Base-by-base conservation (phyloP, 441 rosid species). In the Pelargonium fulgidum region DNA sequence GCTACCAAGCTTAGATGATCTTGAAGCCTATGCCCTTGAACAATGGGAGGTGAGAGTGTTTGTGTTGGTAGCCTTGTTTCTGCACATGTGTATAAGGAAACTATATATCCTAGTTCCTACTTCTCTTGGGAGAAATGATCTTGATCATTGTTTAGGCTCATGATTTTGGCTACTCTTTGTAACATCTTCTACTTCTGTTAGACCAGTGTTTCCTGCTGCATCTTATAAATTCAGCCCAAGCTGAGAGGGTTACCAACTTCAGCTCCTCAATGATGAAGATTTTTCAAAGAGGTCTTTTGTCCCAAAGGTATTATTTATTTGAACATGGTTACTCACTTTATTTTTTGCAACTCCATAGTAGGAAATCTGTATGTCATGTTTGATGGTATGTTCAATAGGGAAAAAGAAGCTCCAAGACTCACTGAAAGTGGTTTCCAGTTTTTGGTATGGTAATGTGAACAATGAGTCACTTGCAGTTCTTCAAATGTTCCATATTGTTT, bases 391-490 rank as follows among this genome's bases (percentile, higher is more conserved):
- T 26, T 26, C 20, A 75, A 33, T 84, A 88, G 99, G 82, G 96
- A 90, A 54, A 89, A 76, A 85, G 96, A 91, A 68, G 82, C 84
- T 76, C 86, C 92, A 24, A 85, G 88, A 72, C 81, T 93, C 81
- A 88, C 96, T 22, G 96, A 93, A 85, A 83, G 88, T 81, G 97
- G 97, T 79, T 93, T 93, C 79, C 99, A 93, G 82, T 93, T 93
- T 85, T 82, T 93, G 97, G 97, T 93, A 84, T 69, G 92, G 1
- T 65, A 71, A 50, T 61, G 39, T 71, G 69, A 70, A 69, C 75
- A 67, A 77, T 45, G 62, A 61, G 70, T 26, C 63, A 33, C 72
- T 71, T 77, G 24, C 62, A 67, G 42, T 68, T 80, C 52, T 58
- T 45, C 20, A 74, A 67, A 44, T 62, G 12, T 29, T 64, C 62